Percentiles rank a stretch among this genome's conserved stretches.
Conservation (phyloP, 2,329 filamentous ascomycete species). For the Ilyonectria mors-panacis region DNA sequence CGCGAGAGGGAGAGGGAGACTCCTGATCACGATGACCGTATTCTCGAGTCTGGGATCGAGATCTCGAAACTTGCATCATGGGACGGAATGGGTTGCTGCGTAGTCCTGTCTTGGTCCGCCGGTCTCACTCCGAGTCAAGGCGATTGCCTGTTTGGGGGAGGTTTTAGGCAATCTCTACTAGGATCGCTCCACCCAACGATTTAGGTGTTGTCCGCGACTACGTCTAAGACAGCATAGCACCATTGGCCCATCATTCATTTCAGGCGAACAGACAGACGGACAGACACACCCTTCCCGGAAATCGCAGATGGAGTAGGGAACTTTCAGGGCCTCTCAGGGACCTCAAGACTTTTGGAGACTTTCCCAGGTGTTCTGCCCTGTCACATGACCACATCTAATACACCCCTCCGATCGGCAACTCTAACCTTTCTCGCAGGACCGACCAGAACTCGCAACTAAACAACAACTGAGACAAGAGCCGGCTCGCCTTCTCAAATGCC, state of each 20-base stretch:
- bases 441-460: not conserved
- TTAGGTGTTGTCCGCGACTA: not conserved
- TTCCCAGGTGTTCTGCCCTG: too few species aligned
- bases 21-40: not conserved
- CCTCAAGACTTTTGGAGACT: too few species aligned
- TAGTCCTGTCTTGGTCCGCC: not conserved
- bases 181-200: not conserved
- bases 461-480: not conserved
- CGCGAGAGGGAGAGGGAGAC: too few species aligned
- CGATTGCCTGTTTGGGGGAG: not conserved
- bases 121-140: not conserved
- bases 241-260: conserved; percentile 5
- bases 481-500: not conserved
- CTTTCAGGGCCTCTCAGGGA: not conserved
- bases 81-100: not conserved
- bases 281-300: conserved; percentile 11
- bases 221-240: not conserved
- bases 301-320: not conserved
- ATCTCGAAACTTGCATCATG: not conserved
- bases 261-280: conserved; percentile 7
- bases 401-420: not conserved
- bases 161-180: not conserved
- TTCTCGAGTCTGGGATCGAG: not conserved
- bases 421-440: not conserved
- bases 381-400: too few species aligned